Percentiles rank a stretch among this genome's conserved stretches.
Evolutionary conservation across 2,329 filamentous ascomycete species (phyloP).

Genomic region (Claviceps purpurea): DNA sequence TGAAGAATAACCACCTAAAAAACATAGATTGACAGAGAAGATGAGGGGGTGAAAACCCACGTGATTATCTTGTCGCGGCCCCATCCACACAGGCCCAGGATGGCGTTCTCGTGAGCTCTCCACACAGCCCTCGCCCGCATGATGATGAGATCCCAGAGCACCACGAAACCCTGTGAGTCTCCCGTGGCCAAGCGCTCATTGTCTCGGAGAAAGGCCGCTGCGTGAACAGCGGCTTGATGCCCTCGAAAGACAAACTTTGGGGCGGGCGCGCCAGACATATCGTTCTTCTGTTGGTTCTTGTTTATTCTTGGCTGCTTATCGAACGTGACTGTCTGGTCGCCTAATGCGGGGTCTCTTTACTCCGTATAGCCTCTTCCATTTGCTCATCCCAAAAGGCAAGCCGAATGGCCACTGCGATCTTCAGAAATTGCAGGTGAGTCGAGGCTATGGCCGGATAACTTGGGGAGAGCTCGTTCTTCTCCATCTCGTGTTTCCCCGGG

Average conservation of each 20-base stretch:
- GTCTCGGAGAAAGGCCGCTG: constrained; percentile 53
- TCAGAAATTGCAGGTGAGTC: not conserved
- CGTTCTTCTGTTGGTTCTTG: not conserved
- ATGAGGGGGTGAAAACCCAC: constrained; percentile 37
- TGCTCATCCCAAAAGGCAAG: not conserved
- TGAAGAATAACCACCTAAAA: too few relatives aligned
- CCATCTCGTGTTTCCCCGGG: too few relatives aligned
- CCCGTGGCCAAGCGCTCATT: constrained; percentile 74
- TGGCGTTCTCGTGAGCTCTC: constrained; percentile 66
- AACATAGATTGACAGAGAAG: too few relatives aligned
- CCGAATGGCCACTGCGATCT: not conserved
- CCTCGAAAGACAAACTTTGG: constrained; percentile 64
- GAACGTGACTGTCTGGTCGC: not conserved
- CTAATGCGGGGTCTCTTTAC: not conserved
- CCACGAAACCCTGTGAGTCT: constrained; percentile 80
- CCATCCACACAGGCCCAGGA: constrained; percentile 65
- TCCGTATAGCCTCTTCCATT: not conserved
- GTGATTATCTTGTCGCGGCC: constrained; percentile 64
- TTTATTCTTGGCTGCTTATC: not conserved
- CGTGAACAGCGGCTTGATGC: constrained; percentile 69
- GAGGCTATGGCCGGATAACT: not conserved
- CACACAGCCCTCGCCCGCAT: constrained; percentile 76
- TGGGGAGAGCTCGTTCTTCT: too few relatives aligned
- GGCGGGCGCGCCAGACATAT: constrained; percentile 19
- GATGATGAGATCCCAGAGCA: constrained; percentile 72